Base-by-base conservation (phyloP, 768 basidiomycete genomes). In the Multifurca ochricompacta region DNA sequence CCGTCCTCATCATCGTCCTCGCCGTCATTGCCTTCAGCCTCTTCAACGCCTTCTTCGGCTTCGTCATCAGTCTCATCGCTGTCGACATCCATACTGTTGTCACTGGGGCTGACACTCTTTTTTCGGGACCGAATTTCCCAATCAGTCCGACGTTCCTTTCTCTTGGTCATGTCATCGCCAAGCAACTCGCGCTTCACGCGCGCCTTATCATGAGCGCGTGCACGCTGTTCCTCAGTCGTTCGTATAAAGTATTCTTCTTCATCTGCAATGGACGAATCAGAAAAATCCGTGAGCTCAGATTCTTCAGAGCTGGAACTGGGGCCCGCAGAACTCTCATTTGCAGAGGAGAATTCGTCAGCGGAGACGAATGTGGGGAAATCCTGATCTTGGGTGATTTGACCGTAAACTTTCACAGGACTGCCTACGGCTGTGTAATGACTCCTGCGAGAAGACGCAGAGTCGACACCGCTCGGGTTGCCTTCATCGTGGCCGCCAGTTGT, bases 81-180 rank as follows among this genome's bases (percentile, higher is more conserved):
- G 51, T 82, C 83, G 36, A 79, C 72, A 39, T 84, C 83, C 77
- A 81, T 82, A 52, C 82, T 82, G 25, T 70, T 77, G 62, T 81
- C 82, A 53, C 78, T 82, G 31, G 69, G 64, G 18, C 51, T 30
- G 32, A 51, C 53, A 44, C 56, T 51, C 45, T 52, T 51, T 44
- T 58, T 58, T 32, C 55, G 47, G 32, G 43, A 58, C 43, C 39
- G 58, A 30, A 61, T 59, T 37, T 61, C 60, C 60, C 60, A 61
- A 35, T 54, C 46, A 28, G 35, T 59, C 21, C 39, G 60, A 30
- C 57, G 56, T 42, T 62, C 54, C 49, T 70, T 77, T 61, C 71
- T 73, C 58, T 63, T 67, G 4, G 53, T 25, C 47, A 61, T 63
- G 18, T 78, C 77, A 30, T 79, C 76, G 42, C 79, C 79, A 48